Conservation (phyloP, 164 flowering plant genomes). For the Chloranthus sessilifolius region DNA sequence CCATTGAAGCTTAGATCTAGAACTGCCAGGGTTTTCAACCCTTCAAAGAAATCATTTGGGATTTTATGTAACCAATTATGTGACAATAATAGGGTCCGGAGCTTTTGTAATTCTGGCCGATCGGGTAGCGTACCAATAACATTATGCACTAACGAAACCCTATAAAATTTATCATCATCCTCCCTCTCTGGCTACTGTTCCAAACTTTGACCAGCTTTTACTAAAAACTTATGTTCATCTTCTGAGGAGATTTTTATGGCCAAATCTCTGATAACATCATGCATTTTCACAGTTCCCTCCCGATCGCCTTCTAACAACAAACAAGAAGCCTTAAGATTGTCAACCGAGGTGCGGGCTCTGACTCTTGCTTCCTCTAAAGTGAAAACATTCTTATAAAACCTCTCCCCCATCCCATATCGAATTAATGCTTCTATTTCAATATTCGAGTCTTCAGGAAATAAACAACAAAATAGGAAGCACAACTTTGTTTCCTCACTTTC, state of each 20-base stretch:
- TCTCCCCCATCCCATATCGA: conserved; percentile 10
- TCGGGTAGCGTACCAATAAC: background rate
- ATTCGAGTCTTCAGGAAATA: conserved; percentile 9
- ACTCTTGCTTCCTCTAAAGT: conserved; percentile 11
- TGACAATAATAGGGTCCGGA: conserved; percentile 3
- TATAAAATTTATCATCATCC: background rate
- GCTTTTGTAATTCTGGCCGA: conserved; percentile 1
- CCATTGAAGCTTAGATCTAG: conserved; percentile 2
- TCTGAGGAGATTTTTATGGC: conserved; percentile 12
- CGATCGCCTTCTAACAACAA: conserved; percentile 13
- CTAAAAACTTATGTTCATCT: background rate
- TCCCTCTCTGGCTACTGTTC: conserved; percentile 12
- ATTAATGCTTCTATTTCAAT: background rate
- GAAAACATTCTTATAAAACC: background rate
- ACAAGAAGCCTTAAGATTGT: conserved; percentile 12
- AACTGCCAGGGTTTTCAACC: conserved; percentile 7
- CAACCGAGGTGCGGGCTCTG: background rate
- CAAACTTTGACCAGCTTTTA: conserved; percentile 1
- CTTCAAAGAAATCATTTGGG: conserved; percentile 7
- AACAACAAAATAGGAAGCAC: conserved; percentile 18
- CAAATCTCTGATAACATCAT: conserved; percentile 15
- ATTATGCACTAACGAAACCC: conserved; percentile 3
- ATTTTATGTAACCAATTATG: background rate
- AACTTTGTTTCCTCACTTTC: conserved; percentile 12
- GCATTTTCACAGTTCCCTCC: conserved; percentile 3